Base-by-base conservation (phyloP, 305 asterid genomes). In the Fraxinus baroniana region DNA sequence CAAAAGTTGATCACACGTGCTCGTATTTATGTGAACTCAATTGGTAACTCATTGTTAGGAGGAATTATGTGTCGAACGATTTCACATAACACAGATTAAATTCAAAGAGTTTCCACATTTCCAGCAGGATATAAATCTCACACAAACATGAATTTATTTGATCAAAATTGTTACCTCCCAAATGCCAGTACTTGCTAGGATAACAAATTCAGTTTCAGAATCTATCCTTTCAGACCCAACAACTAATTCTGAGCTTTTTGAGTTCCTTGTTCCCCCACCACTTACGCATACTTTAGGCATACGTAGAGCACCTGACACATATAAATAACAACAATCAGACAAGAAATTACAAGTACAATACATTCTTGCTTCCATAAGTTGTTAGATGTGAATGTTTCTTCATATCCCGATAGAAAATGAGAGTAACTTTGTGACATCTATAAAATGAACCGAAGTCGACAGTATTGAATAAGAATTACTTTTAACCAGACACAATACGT, bases 151-250 rank as follows among this genome's bases (percentile, higher is more conserved):
- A 26, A 26, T 66, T 66, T 66, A 66, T 70, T 70, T 72, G 24
- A n/a, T 32, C 33, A 17, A 15, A 2, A 7, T 32, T 30, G 7
- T 79, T 88, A 92, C 94, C 93, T 89, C 91, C 97, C 97, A 92
- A 74, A 92, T 82, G 82, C 93, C 97, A 78, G 49, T 80, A 78
- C 91, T 90, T 17, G 85, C 97, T 60, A 92, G 88, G 82, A 92
- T 91, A 6, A 91, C 87, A 83, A 92, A 91, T 77, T 92, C 94
- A 68, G 91, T 90, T n/a, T 87, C 85, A 18, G 84, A 71, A 76
- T 90, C 89, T 73, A 89, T 85, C 39, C 83, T 83, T 81, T 87
- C 91, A 18, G 88, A 86, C 46, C 87, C 91, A 74, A 87, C 90
- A 8, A 24, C 81, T 13, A 87, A 46, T 66, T 89, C 86, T 41